Evolutionary conservation across 2,329 filamentous ascomycete genomes (phyloP), one percentile per base, ranked within the genome.

Genomic region (Endothia cerciana): DNA sequence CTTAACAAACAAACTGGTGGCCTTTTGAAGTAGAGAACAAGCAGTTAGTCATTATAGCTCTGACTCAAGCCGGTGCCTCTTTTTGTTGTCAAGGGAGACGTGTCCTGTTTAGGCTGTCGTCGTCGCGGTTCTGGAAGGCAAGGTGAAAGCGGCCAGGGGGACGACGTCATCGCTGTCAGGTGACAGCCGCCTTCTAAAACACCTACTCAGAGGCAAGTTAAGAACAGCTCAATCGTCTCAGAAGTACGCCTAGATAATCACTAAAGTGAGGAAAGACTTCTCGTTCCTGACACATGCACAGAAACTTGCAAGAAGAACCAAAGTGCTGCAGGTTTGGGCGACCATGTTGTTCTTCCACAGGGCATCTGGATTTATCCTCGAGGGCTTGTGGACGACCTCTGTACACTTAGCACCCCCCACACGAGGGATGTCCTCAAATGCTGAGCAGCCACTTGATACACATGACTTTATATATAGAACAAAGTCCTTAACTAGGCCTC

Each of bases 81-180:
- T 22, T 28, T 28, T 30, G 4, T 30, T 30, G 36, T 53, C n/a
- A 56, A 49, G 19, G 33, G 51, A 36, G 19, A 63, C 25, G 38
- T 63, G 60, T 56, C 60, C n/a, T 17, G 49, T 43, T n/a, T 11
- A 56, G 49, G 49, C 47, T 38, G 25, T 22, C 25, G 38, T 62
- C 15, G 15, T n/a, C 15, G 49, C 40, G 6, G 11, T 58, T 13
- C 38, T 19, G 11, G 38, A 25, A 40, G 49, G 25, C 30, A n/a
- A 30, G 5, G 38, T 43, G 38, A 43, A 19, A 30, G 57, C 17
- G 38, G 40, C n/a, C 41, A 25, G 33, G 33, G 51, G 28, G 43
- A 49, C 43, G 60, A 63, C 60, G 60, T 63, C 60, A 63, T 63
- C 13, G 30, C 33, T 51, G 60, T 43, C 47, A 40, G 47, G 60